Evolutionary conservation across 192 early-diverging fungal species (phyloP).

Genomic region (Podila clonocystis): DNA sequence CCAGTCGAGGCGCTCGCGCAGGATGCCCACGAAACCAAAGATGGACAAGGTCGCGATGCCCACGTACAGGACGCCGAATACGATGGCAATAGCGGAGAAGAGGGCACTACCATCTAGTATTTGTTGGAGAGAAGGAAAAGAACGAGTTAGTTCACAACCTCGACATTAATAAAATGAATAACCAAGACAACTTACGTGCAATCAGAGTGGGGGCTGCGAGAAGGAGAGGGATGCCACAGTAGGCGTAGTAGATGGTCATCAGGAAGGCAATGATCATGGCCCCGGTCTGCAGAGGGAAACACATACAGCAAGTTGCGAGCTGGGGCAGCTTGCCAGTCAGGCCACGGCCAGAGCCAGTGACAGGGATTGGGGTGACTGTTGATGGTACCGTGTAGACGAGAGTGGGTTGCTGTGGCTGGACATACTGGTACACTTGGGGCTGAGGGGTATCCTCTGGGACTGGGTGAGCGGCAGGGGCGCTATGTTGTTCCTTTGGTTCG

Average conservation of each 20-base stretch:
- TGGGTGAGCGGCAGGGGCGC: slow-evolving; percentile 9
- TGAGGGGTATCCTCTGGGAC: not conserved
- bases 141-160: no score
- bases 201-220: not conserved
- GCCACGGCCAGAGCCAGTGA: not conserved
- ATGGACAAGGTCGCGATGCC: no score
- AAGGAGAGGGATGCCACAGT: not conserved
- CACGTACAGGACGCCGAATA: no score
- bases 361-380: not conserved
- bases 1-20: no score
- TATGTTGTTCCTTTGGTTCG: slow-evolving; percentile 18
- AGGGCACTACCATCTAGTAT: no score
- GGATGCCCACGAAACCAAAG: no score
- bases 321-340: not conserved
- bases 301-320: not conserved
- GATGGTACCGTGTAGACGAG: not conserved
- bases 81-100: no score
- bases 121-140: no score
- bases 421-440: slow-evolving; percentile 13
- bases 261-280: not conserved
- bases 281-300: not conserved
- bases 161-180: no score
- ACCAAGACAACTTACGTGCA: no score
- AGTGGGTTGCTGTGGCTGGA: not conserved
- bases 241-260: not conserved